Conservation (phyloP, 148 eudicot genomes). For the Rhododendron ovatum region DNA sequence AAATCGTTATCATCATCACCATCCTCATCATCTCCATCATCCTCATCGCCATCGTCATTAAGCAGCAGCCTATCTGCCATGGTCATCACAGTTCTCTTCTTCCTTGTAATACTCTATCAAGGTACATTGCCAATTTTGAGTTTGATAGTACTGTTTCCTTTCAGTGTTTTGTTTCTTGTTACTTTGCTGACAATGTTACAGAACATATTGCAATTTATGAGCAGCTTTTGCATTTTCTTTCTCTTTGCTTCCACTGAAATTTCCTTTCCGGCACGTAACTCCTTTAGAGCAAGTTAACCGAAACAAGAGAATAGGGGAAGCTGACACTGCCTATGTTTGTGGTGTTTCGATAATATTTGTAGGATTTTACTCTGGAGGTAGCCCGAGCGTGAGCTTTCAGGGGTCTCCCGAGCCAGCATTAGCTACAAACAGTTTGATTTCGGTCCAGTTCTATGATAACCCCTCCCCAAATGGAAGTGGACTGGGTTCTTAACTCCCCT, state of each 20-base stretch:
- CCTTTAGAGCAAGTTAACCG: too few relatives aligned
- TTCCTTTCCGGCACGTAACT: too few relatives aligned
- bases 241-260: background rate
- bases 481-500: constrained; percentile 22
- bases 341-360: too few relatives aligned
- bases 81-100: constrained; percentile 52
- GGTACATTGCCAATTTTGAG: constrained; percentile 32
- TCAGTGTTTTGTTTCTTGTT: background rate
- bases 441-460: constrained; percentile 32
- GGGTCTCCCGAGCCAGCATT: constrained; percentile 58
- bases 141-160: background rate
- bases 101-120: constrained; percentile 50
- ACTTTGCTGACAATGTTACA: background rate
- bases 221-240: background rate
- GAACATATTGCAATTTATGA: background rate
- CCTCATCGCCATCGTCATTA: constrained; percentile 20
- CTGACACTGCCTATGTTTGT: too few relatives aligned
- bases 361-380: constrained; percentile 33
- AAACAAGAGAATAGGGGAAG: too few relatives aligned
- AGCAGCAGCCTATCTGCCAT: constrained; percentile 40
- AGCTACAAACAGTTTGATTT: constrained; percentile 35
- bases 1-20: background rate
- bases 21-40: background rate
- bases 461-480: constrained; percentile 24
- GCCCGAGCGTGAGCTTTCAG: constrained; percentile 17